Percentiles rank a stretch among this genome's conserved stretches.
Evolutionary conservation across 192 early-diverging fungal species (phyloP).

Genomic region (Neocallimastix lanati): DNA sequence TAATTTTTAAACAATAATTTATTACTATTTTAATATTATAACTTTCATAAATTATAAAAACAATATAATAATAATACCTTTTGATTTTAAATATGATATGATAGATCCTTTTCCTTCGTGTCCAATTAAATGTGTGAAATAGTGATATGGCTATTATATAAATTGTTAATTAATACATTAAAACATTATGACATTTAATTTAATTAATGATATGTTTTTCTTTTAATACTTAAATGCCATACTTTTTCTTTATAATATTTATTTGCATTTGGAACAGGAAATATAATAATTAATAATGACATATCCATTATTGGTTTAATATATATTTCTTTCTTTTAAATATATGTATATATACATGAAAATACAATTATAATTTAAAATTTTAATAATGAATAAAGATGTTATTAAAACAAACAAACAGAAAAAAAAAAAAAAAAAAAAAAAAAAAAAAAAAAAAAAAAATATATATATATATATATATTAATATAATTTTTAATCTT

Average conservation of each 20-base stretch:
- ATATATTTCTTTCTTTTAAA: background rate
- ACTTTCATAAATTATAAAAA: background rate
- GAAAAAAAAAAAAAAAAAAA: too few species aligned
- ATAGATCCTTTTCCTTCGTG: slow-evolving; percentile 82
- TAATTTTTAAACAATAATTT: too few species aligned
- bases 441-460: too few species aligned
- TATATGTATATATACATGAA: background rate
- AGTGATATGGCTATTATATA: slow-evolving; percentile 38
- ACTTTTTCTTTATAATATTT: slow-evolving; percentile 15
- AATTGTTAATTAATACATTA: background rate
- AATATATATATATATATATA: too few species aligned
- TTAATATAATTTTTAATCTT: too few species aligned
- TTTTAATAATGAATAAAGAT: too few species aligned
- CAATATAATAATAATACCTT: slow-evolving; percentile 12
- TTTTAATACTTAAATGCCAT: background rate
- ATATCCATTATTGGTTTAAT: slow-evolving; percentile 66
- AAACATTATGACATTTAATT: too few species aligned
- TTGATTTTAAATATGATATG: slow-evolving; percentile 63
- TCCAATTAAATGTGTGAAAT: slow-evolving; percentile 75
- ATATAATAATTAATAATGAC: slow-evolving; percentile 55
- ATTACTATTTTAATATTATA: too few species aligned
- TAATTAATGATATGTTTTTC: too few species aligned
- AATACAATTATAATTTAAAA: too few species aligned
- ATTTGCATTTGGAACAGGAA: slow-evolving; percentile 69
- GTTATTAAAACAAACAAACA: too few species aligned